These are phyloP conservation scores for Penicillium sp. DNA, from an alignment of 2,329 filamentous ascomycete genomes.

Conservation along the genomic window DNA sequence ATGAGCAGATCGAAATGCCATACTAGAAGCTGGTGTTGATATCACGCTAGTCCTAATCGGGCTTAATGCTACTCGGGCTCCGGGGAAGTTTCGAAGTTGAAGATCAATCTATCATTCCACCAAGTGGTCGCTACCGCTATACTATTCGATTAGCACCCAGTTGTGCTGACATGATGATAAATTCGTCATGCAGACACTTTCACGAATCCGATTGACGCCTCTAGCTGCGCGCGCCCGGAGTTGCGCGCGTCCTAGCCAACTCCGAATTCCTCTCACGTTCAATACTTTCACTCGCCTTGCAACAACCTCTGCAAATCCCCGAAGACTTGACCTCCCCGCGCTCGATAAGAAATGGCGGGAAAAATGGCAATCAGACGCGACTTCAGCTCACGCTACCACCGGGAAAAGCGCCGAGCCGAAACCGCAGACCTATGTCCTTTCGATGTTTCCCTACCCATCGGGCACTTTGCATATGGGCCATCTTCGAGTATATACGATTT, in stretches of 20 bases:
- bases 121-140: conserved; percentile 4
- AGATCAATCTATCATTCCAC: not conserved
- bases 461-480: conserved; percentile 86
- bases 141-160: not conserved
- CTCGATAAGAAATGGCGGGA: conserved; percentile 61
- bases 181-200: conserved; percentile 32
- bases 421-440: conserved; percentile 69
- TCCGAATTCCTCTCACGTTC: conserved; percentile 15
- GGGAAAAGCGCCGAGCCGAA: conserved; percentile 26
- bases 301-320: conserved; percentile 26
- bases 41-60: conserved; percentile 29
- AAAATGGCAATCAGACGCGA: conserved; percentile 46
- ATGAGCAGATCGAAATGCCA: not conserved
- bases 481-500: conserved; percentile 86
- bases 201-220: conserved; percentile 31
- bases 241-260: conserved; percentile 16
- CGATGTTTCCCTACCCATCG: conserved; percentile 94
- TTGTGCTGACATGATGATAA: conserved; percentile 25
- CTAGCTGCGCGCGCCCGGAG: conserved; percentile 25
- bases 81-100: conserved; percentile 27
- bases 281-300: conserved; percentile 27
- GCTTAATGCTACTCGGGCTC: conserved; percentile 19
- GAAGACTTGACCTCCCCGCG: conserved; percentile 48
- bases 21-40: too few species aligned
- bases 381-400: conserved; percentile 1